These are phyloP conservation scores for Saccharomyces jurei DNA, from an alignment of 805 yeast species.

Conservation along the genomic window DNA sequence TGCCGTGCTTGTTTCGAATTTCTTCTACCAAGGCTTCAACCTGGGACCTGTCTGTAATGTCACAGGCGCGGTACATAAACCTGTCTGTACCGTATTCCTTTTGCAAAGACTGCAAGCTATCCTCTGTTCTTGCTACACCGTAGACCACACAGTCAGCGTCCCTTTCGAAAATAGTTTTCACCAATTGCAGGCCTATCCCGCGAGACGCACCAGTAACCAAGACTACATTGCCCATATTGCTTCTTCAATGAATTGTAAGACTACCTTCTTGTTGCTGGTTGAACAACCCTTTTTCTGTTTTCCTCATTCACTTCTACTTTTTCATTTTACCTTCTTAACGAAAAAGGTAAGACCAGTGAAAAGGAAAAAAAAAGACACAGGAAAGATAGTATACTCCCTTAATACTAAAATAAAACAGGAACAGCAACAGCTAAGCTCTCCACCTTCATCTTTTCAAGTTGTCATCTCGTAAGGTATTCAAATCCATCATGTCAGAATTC, in stretches of 20 bases:
- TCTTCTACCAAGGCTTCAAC: background rate
- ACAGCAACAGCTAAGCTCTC: background rate
- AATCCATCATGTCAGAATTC: constrained; percentile 36
- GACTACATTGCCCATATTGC: constrained; percentile 24
- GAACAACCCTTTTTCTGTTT: background rate
- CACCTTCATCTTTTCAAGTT: background rate
- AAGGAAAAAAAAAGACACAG: background rate
- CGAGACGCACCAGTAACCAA: constrained; percentile 55
- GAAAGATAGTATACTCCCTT: background rate
- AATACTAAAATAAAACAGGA: background rate
- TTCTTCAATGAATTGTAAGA: background rate
- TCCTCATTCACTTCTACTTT: background rate
- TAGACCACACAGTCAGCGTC: constrained; percentile 43
- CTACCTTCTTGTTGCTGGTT: background rate
- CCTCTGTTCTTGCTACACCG: constrained; percentile 54
- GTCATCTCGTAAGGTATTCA: background rate
- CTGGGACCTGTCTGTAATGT: constrained; percentile 37
- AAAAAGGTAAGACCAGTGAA: background rate
- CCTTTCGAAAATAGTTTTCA: constrained; percentile 37
- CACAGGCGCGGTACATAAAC: constrained; percentile 48
- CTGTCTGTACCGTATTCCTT: constrained; percentile 38
- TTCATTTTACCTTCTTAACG: background rate
- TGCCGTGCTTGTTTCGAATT: constrained; percentile 32
- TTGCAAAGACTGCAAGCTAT: constrained; percentile 36
- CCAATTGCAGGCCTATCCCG: constrained; percentile 71